Evolutionary conservation across 176 grass and related monocot genomes (phyloP).

Genomic region (Saccharum spontaneum): DNA sequence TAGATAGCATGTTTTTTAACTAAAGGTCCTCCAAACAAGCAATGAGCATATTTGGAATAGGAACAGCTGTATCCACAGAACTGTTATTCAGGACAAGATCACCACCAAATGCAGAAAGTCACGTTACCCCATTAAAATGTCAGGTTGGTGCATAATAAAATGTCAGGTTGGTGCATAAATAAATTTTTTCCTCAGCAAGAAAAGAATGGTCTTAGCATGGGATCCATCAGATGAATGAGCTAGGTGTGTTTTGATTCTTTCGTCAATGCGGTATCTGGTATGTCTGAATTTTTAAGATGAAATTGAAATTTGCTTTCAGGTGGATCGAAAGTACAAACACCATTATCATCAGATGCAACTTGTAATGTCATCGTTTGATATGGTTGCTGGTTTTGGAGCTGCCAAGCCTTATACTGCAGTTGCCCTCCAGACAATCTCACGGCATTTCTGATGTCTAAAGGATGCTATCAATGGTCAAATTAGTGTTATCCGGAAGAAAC

Average conservation of each 20-base stretch:
- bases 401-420: conserved; percentile 94
- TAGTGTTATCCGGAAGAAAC: conserved; percentile 65
- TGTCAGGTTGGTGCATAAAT: too few relatives aligned
- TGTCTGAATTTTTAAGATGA: conserved; percentile 25
- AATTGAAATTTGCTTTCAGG: conserved; percentile 51
- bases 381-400: conserved; percentile 70
- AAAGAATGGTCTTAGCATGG: neutral
- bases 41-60: neutral
- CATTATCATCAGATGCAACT: conserved; percentile 98
- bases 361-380: conserved; percentile 84
- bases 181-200: conserved; percentile 4
- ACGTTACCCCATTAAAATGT: neutral
- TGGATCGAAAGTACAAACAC: conserved; percentile 92
- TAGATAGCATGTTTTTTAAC: conserved; percentile 3
- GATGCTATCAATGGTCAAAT: conserved; percentile 92
- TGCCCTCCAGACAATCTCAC: conserved; percentile 94
- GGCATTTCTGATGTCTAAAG: conserved; percentile 88
- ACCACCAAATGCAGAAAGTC: conserved; percentile 17
- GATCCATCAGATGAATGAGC: too few relatives aligned
- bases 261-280: neutral
- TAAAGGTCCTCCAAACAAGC: neutral
- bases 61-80: neutral
- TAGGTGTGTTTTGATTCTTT: conserved; percentile 35
- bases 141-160: conserved; percentile 11
- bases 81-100: neutral